Evolutionary conservation across 169 alveolate genomes (phyloP).

Genomic region (Plasmodium inui): DNA sequence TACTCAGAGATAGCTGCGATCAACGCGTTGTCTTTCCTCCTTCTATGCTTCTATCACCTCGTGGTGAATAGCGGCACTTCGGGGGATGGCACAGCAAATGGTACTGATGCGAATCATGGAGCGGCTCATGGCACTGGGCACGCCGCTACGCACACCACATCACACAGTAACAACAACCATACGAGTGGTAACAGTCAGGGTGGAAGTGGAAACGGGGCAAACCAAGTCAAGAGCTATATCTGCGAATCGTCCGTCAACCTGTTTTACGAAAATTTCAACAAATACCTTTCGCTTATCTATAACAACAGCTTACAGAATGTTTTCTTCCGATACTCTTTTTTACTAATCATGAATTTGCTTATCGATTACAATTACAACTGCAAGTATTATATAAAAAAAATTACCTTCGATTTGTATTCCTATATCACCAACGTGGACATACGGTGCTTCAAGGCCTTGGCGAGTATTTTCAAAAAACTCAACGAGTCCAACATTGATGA

Average conservation of each 20-base stretch:
- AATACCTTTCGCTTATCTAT: slow-evolving; percentile 63
- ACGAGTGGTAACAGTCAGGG: background rate
- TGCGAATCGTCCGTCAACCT: slow-evolving; percentile 40
- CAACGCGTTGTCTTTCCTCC: slow-evolving; percentile 38
- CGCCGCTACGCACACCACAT: background rate
- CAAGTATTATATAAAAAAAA: slow-evolving; percentile 47
- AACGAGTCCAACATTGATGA: slow-evolving; percentile 71
- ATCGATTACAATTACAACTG: slow-evolving; percentile 55
- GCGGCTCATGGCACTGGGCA: background rate
- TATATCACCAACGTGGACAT: slow-evolving; percentile 51
- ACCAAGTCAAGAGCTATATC: slow-evolving; percentile 22
- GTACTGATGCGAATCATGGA: background rate
- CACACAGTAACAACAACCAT: background rate
- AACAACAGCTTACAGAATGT: slow-evolving; percentile 70
- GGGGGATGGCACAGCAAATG: background rate
- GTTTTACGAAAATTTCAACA: slow-evolving; percentile 62
- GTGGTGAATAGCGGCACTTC: background rate
- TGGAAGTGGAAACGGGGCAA: background rate
- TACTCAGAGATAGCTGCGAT: slow-evolving; percentile 71
- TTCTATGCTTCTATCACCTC: slow-evolving; percentile 41
- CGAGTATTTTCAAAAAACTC: slow-evolving; percentile 53
- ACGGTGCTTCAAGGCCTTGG: slow-evolving; percentile 43
- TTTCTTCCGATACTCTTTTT: slow-evolving; percentile 52
- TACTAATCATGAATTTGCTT: slow-evolving; percentile 43
- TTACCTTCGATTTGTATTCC: slow-evolving; percentile 44